Percentiles rank a stretch among this genome's conserved stretches.
These are phyloP conservation scores for Tuctoria greenei DNA, from an alignment of 176 grass and related monocot species.

Conservation along the genomic window DNA sequence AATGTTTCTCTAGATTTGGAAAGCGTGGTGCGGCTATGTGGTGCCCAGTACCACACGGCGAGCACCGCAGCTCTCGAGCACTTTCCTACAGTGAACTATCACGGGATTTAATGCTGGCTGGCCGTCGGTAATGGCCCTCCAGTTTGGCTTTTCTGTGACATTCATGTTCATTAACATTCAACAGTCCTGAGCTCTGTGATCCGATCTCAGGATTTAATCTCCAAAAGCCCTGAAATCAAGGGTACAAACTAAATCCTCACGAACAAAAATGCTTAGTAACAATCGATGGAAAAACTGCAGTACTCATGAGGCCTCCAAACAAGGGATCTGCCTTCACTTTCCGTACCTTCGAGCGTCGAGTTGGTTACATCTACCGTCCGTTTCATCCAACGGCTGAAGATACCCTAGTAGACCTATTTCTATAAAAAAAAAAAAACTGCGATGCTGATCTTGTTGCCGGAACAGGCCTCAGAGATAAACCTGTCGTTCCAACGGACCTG, in stretches of 20 bases:
- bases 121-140: conserved; percentile 22
- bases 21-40: conserved; percentile 23
- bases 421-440: too few relatives aligned
- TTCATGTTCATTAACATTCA: neutral
- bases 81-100: conserved; percentile 12
- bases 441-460: too few relatives aligned
- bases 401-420: too few relatives aligned
- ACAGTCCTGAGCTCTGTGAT: neutral
- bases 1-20: neutral
- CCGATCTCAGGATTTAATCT: neutral
- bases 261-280: too few relatives aligned
- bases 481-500: too few relatives aligned
- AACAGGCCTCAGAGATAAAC: too few relatives aligned
- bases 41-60: neutral
- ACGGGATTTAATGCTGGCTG: conserved; percentile 58
- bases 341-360: too few relatives aligned
- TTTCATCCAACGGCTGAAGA: too few relatives aligned
- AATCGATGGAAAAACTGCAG: too few relatives aligned
- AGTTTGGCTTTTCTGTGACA: conserved; percentile 65
- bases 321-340: too few relatives aligned
- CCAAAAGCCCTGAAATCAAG: neutral
- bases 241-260: neutral
- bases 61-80: neutral
- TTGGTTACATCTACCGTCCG: too few relatives aligned
- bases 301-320: too few relatives aligned